These are phyloP conservation scores for Lactarius hengduanensis DNA, from an alignment of 768 basidiomycete genomes.

Conservation along the genomic window DNA sequence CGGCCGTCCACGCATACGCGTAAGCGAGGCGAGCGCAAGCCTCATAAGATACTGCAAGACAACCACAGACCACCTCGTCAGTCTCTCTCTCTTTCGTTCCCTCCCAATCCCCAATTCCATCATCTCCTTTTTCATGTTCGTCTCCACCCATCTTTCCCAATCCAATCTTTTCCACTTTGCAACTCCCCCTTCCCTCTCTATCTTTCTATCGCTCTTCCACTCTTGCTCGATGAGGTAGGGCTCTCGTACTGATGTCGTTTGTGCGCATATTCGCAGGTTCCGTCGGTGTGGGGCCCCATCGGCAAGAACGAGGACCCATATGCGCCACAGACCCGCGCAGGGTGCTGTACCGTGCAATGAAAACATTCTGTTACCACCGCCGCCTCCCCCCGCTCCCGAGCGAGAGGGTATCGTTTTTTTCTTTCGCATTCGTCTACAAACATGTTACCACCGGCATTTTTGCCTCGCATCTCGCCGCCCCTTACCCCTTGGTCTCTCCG, in stretches of 20 bases:
- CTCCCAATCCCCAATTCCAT: neutral
- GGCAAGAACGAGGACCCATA: slow-evolving; percentile 92
- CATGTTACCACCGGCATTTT: neutral
- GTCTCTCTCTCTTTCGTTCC: slow-evolving; percentile 29
- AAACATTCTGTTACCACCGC: neutral
- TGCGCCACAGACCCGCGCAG: slow-evolving; percentile 47
- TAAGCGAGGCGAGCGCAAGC: slow-evolving; percentile 71
- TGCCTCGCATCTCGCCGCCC: neutral
- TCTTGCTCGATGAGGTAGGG: neutral
- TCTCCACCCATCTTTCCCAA: neutral
- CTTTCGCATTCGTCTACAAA: neutral
- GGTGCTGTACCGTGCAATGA: slow-evolving; percentile 27
- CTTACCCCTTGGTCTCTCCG: neutral
- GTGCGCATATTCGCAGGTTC: slow-evolving; percentile 53
- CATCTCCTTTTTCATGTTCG: neutral
- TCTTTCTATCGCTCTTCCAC: neutral
- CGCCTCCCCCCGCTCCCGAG: neutral
- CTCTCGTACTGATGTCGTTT: slow-evolving; percentile 25
- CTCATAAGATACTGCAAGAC: slow-evolving; percentile 73
- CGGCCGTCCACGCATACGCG: slow-evolving; percentile 63
- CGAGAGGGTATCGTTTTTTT: neutral
- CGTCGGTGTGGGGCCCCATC: slow-evolving; percentile 97
- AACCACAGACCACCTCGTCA: slow-evolving; percentile 66
- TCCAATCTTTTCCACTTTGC: neutral
- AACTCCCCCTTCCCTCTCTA: neutral